phyloP scores from a whole-genome alignment of 2,329 filamentous ascomycete species.

The Ceratocystis diversiconidia region DNA sequence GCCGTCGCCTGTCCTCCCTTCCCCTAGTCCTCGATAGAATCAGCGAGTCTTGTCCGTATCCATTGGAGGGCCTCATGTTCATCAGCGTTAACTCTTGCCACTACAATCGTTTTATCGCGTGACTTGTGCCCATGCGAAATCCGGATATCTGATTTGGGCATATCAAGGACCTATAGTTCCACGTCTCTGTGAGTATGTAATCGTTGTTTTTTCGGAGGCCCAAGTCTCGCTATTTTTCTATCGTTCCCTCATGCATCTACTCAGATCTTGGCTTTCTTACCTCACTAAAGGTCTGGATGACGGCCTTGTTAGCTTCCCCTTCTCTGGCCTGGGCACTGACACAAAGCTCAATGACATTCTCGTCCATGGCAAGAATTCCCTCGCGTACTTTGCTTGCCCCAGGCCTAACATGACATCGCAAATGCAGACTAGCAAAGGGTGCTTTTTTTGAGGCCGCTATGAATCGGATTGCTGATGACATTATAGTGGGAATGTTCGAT shows the following conservation, averaged over 20 bases:
- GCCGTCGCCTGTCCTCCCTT: not conserved
- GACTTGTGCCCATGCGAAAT: constrained; percentile 50
- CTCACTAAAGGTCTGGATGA: constrained; percentile 46
- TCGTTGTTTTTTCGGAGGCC: not conserved
- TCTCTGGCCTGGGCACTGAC: constrained; percentile 52
- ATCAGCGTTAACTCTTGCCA: constrained; percentile 27
- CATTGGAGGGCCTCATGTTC: constrained; percentile 6
- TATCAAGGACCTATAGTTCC: constrained; percentile 30
- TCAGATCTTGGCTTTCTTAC: constrained; percentile 25
- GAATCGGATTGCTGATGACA: constrained; percentile 25
- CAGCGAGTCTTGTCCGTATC: not conserved
- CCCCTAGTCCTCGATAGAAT: not conserved
- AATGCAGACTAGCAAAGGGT: constrained; percentile 34
- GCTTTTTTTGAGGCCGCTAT: constrained; percentile 36
- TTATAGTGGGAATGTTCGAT: not conserved
- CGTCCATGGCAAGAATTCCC: constrained; percentile 42
- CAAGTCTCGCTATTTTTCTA: constrained; percentile 10
- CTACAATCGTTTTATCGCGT: constrained; percentile 45
- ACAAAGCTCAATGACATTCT: constrained; percentile 46
- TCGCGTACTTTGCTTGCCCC: constrained; percentile 47
- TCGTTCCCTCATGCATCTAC: not conserved
- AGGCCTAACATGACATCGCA: constrained; percentile 54
- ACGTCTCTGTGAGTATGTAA: not conserved
- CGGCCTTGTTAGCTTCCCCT: constrained; percentile 55
- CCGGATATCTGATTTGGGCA: constrained; percentile 49